phyloP scores from a whole-genome alignment of 1,284 basidiomycete species.

The Sutorius eximius region DNA sequence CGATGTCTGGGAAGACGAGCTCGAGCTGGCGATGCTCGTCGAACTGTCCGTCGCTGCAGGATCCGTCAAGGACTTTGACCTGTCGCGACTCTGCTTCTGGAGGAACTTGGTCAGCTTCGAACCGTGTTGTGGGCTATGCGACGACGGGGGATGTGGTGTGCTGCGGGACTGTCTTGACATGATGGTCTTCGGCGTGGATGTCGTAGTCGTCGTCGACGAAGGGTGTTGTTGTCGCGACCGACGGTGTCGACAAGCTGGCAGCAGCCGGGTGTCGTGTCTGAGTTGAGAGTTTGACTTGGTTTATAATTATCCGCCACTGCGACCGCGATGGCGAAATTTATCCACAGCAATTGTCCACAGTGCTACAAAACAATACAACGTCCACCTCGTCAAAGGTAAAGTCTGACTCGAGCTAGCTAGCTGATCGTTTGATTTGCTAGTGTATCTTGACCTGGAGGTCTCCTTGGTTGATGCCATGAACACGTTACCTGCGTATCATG shows the following conservation, averaged over 20 bases:
- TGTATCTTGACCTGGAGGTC: neutral
- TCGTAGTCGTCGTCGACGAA: slow-evolving; percentile 14
- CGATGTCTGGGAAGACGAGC: slow-evolving; percentile 37
- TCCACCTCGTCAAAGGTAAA: neutral
- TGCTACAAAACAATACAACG: slow-evolving; percentile 1
- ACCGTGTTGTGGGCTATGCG: slow-evolving; percentile 34
- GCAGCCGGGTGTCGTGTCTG: slow-evolving; percentile 12
- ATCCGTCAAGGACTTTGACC: slow-evolving; percentile 58
- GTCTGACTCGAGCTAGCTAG: neutral
- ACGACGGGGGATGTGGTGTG: slow-evolving; percentile 36
- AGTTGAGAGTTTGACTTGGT: slow-evolving; percentile 29
- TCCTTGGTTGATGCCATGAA: neutral
- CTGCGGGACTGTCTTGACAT: slow-evolving; percentile 45
- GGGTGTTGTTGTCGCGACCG: slow-evolving; percentile 19
- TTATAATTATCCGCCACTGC: slow-evolving; percentile 21
- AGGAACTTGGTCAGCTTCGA: slow-evolving; percentile 68
- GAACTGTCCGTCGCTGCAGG: slow-evolving; percentile 40
- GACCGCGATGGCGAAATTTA: slow-evolving; percentile 15
- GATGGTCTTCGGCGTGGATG: neutral
- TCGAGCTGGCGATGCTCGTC: slow-evolving; percentile 42
- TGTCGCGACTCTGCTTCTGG: slow-evolving; percentile 59
- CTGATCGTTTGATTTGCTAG: slow-evolving; percentile 8
- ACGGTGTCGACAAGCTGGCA: slow-evolving; percentile 17
- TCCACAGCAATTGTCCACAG: slow-evolving; percentile 11
- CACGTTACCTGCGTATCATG: neutral